These are phyloP conservation scores for Cordyceps cicadae DNA, from an alignment of 2,329 filamentous ascomycete genomes.

Conservation along the genomic window DNA sequence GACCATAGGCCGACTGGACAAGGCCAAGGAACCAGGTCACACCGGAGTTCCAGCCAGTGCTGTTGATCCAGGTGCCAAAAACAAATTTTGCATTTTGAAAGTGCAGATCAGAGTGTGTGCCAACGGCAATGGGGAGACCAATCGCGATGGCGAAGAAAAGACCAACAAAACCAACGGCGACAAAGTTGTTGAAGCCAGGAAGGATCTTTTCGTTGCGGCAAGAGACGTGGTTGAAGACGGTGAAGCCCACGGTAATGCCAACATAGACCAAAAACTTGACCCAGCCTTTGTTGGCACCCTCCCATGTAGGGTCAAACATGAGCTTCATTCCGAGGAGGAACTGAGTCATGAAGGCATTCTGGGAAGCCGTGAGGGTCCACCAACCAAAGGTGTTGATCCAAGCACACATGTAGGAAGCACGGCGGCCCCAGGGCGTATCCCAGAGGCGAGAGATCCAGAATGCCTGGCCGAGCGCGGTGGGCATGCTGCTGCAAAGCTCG, in stretches of 20 bases:
- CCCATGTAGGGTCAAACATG: constrained; percentile 42
- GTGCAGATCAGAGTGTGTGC: constrained; percentile 31
- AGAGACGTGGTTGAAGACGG: constrained; percentile 40
- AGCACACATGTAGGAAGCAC: constrained; percentile 47
- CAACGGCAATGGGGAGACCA: constrained; percentile 44
- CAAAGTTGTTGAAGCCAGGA: constrained; percentile 47
- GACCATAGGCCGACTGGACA: constrained; percentile 47
- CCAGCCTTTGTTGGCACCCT: constrained; percentile 38
- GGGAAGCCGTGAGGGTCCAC: constrained; percentile 48
- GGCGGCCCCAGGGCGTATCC: constrained; percentile 34
- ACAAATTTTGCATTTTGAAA: constrained; percentile 45
- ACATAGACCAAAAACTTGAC: constrained; percentile 48
- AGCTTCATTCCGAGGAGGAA: constrained; percentile 49
- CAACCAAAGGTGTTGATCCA: constrained; percentile 55
- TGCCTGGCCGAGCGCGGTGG: constrained; percentile 51
- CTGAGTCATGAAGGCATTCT: constrained; percentile 50
- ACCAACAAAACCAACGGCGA: constrained; percentile 42
- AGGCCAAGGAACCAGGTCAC: constrained; percentile 52
- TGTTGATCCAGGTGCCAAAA: constrained; percentile 40
- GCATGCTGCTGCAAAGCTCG: constrained; percentile 50
- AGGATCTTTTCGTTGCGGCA: constrained; percentile 35
- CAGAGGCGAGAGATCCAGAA: constrained; percentile 40
- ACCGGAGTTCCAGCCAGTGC: constrained; percentile 43
- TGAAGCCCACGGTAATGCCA: constrained; percentile 39
- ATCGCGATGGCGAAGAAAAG: constrained; percentile 45